These are phyloP conservation scores for Berkeleyomyces rouxiae DNA, from an alignment of 2,329 filamentous ascomycete species.

Conservation along the genomic window DNA sequence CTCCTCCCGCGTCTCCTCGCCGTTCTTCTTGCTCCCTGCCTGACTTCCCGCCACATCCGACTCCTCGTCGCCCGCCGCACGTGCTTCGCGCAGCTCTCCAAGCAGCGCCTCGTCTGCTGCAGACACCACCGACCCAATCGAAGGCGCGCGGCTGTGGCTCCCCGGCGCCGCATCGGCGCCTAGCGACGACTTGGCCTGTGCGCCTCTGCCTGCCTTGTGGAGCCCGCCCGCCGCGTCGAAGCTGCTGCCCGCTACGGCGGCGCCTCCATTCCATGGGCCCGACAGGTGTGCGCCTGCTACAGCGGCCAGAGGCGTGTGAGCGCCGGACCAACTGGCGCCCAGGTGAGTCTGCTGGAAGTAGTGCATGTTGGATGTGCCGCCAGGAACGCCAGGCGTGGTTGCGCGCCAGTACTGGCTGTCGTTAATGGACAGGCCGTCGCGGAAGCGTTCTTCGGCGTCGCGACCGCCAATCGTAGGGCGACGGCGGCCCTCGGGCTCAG, in stretches of 20 bases:
- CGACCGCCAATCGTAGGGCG: conserved; percentile 14
- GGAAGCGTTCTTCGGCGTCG: conserved; percentile 15
- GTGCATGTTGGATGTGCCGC: conserved; percentile 59
- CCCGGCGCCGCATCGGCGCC: neutral
- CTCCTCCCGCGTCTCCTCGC: conserved; percentile 16
- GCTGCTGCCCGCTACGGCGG: neutral
- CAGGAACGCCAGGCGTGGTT: conserved; percentile 44
- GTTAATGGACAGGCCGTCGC: conserved; percentile 10
- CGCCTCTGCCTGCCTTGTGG: neutral
- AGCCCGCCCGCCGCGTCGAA: neutral
- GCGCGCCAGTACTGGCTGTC: conserved; percentile 9
- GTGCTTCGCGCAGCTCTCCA: conserved; percentile 16
- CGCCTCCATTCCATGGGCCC: conserved; percentile 6
- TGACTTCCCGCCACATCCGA: conserved; percentile 17
- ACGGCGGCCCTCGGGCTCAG: conserved; percentile 12
- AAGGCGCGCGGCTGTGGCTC: conserved; percentile 5
- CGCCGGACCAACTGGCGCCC: conserved; percentile 52
- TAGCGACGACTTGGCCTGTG: conserved; percentile 2
- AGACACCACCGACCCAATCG: conserved; percentile 6
- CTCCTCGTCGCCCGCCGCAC: conserved; percentile 20
- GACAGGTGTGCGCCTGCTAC: conserved; percentile 48
- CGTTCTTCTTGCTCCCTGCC: conserved; percentile 15
- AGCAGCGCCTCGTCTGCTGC: conserved; percentile 28
- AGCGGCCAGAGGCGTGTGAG: conserved; percentile 63
- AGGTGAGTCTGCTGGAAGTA: conserved; percentile 65